Base-by-base conservation (phyloP, 257 asterid species). In the Nicotiana benthamiana region DNA sequence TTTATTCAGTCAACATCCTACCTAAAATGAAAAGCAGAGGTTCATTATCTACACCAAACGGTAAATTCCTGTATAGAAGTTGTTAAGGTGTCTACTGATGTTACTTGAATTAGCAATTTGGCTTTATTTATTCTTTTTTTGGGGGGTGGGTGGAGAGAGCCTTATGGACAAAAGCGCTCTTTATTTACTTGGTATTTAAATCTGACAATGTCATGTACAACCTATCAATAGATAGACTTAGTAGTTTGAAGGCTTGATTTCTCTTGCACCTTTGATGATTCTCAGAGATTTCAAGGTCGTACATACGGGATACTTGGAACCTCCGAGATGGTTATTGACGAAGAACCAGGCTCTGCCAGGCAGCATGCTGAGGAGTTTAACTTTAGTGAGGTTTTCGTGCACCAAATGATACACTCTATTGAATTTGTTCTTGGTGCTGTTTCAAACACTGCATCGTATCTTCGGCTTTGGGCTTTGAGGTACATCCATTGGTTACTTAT, bases 401-500 rank as follows among this genome's bases (percentile, higher is more conserved):
- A 94, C 86, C 98, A 92, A 81, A 92, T 92, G 98, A 94, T 94
- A 89, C 98, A 94, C 80, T 75, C 97, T 77, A 94, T 94, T 77
- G 98, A 94, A 86, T 94, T 94, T 77, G 96, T 94, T 62, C 93
- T 94, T 61, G 98, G 98, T 76, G 97, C 98, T 75, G 98, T 94
- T 84, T 92, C 98, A 75, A 94, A 94, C 84, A 94, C 98, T 77
- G 97, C 98, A 70, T 94, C 98, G 22, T 92, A 94, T 84, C 98
- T 92, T 82, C 93, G 97, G 80, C 91, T 94, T 53, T 94, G 98
- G 98, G 98, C 97, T 76, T 88, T 94, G 86, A 94, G 98, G 98
- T 94, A 82, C 32, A 61, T 68, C 62, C 83, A 18, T 12, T 16
- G 75, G 26, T 83, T 78, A 46, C 79, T 16, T 61, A 15, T 74